Base-by-base conservation (phyloP, 1,284 basidiomycete species). In the Naganishia sp. region DNA sequence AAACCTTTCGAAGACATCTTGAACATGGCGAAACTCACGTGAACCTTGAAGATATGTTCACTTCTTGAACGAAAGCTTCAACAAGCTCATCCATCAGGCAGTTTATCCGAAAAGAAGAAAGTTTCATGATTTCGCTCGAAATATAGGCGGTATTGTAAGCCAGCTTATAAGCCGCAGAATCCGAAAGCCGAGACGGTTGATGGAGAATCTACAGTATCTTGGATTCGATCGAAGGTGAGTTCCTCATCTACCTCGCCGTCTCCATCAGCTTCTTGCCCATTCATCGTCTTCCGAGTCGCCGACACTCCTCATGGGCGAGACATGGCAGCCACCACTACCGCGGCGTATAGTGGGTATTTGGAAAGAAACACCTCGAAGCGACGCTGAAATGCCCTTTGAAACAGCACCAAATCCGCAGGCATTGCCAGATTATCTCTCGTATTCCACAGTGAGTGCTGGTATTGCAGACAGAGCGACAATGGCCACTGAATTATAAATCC, bases 381-480 rank as follows among this genome's bases (percentile, higher is more conserved):
- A 6, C n/a, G 13, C 17, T n/a, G 52, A n/a, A 21, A 18, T 13
- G 17, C 32, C 17, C 43, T 46, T 23, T n/a, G 23, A 21, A 32
- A 51, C 41, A 66, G 64, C 45, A 6, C 64, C 64, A 7, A 66
- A 66, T 35, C 46, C 64, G 23, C 64, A 66, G 49, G 32, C 50
- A 45, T 39, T 66, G 13, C 64, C 64, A 42, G 55, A 57, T 21
- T 66, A 60, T 17, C 51, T 66, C 25, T 66, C 64, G 5, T 66
- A 66, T 47, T 58, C 55, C 25, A 66, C 64, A 7, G 64, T 66
- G 25, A 51, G 63, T 47, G 13, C 5, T 25, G 5, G 32, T 35
- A 6, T 1, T 28, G 18, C 28, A 11, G 18, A 4, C 35, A 32
- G 32, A 35, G 25, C 6, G n/a, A 13, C 35, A 13, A 6, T 32